These are phyloP conservation scores for Gynochthodes officinalis DNA, from an alignment of 257 asterid genomes.

Conservation along the genomic window DNA sequence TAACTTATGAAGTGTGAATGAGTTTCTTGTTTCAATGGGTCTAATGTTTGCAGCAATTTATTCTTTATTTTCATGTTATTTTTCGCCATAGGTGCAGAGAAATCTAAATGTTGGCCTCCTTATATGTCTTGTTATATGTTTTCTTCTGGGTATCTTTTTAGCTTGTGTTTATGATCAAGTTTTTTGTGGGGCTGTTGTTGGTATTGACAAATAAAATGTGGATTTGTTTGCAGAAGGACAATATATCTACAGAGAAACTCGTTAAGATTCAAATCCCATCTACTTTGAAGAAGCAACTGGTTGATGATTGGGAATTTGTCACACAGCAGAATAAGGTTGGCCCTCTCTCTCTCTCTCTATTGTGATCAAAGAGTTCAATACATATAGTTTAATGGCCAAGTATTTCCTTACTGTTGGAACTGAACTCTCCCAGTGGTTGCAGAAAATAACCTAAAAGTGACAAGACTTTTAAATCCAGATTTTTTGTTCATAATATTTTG, in stretches of 20 bases:
- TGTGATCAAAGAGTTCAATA: not conserved
- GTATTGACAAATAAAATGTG: not conserved
- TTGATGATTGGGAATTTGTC: constrained; percentile 79
- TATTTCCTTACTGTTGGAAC: not conserved
- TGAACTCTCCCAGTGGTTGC: not conserved
- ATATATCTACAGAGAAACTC: constrained; percentile 50
- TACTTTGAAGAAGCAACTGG: constrained; percentile 68
- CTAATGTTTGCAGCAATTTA: not conserved
- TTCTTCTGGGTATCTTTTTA: not conserved
- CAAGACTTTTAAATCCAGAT: not conserved
- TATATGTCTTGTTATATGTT: not conserved
- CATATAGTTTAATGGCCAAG: not conserved
- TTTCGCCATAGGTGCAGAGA: not conserved
- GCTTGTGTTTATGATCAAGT: not conserved
- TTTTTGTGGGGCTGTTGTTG: not conserved
- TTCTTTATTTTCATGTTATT: not conserved
- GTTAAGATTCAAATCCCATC: constrained; percentile 70
- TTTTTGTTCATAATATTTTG: not conserved
- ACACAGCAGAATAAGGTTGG: constrained; percentile 85
- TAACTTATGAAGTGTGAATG: not conserved
- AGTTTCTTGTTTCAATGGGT: not conserved
- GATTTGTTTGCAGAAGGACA: constrained; percentile 32
- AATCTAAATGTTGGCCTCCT: not conserved
- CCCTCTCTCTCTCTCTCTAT: not conserved
- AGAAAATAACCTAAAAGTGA: not conserved